Percentiles rank a stretch among this genome's conserved stretches.
phyloP scores from a whole-genome alignment of 2,329 filamentous ascomycete genomes.

The Aureobasidium leucospermi region DNA sequence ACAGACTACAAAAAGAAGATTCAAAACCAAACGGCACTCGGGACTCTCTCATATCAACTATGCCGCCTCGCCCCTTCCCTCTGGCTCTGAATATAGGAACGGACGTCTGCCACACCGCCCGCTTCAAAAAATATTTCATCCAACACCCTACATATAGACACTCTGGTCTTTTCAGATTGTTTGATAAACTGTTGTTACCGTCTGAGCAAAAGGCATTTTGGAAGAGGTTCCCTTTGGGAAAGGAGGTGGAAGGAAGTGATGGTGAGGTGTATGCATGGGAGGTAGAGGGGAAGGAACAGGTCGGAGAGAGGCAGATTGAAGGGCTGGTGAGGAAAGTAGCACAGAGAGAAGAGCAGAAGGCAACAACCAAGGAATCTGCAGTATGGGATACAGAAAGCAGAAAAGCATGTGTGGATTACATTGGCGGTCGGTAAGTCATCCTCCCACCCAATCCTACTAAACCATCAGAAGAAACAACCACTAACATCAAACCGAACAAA shows the following conservation, averaged over 20 bases:
- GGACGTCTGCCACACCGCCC: conserved; percentile 65
- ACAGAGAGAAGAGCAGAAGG: too few species aligned
- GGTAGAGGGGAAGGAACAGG: neutral
- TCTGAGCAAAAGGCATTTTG: conserved; percentile 1
- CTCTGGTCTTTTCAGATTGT: neutral
- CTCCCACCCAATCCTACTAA: too few species aligned
- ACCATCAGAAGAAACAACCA: too few species aligned
- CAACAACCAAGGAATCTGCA: too few species aligned
- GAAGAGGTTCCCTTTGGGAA: neutral
- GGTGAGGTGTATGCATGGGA: too few species aligned
- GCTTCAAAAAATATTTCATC: conserved; percentile 44
- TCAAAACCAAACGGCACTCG: neutral
- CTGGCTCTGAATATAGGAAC: conserved; percentile 64
- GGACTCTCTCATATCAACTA: conserved; percentile 15
- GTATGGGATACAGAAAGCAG: too few species aligned
- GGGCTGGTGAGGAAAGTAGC: too few species aligned
- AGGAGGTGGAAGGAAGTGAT: too few species aligned
- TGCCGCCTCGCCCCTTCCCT: conserved; percentile 51
- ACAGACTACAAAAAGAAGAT: neutral
- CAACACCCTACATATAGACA: neutral
- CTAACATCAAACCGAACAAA: conserved; percentile 15
- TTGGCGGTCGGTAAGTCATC: too few species aligned
- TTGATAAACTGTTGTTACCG: conserved; percentile 5
- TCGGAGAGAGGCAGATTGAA: too few species aligned
- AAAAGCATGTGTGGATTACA: too few species aligned